Conservation (phyloP, 768 basidiomycete species). For the Phylloporus sp. region DNA sequence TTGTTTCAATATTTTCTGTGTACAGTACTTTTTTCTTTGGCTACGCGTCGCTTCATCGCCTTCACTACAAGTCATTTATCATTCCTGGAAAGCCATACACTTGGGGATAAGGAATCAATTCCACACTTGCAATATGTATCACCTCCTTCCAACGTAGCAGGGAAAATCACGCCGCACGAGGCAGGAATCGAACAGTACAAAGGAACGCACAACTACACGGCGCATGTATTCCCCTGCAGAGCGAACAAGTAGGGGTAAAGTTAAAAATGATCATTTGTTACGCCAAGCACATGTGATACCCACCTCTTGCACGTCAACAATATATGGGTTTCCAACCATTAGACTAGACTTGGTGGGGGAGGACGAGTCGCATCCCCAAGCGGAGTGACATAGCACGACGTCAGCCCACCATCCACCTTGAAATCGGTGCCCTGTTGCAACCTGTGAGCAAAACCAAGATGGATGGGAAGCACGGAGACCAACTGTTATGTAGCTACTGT, state of each 20-base stretch:
- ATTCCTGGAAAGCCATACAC: not conserved
- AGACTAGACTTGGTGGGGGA: conserved; percentile 65
- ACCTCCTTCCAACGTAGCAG: not conserved
- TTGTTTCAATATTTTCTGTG: too few species aligned
- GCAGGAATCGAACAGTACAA: too few species aligned
- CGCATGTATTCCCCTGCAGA: not conserved
- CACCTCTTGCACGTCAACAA: not conserved
- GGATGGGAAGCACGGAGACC: conserved; percentile 22
- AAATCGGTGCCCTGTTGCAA: conserved; percentile 75
- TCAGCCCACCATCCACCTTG: conserved; percentile 92
- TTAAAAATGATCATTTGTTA: not conserved
- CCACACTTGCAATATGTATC: not conserved
- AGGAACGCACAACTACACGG: not conserved
- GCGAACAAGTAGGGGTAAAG: too few species aligned
- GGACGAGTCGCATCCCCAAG: conserved; percentile 67
- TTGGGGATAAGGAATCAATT: not conserved
- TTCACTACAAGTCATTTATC: too few species aligned
- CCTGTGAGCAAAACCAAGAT: conserved; percentile 2
- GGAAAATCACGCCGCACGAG: not conserved
- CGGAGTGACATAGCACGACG: conserved; percentile 89
- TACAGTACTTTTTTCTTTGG: too few species aligned
- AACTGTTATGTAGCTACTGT: conserved; percentile 95
- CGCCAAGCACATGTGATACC: not conserved
- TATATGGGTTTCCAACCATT: not conserved
- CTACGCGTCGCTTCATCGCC: too few species aligned